Percentiles rank a stretch among this genome's conserved stretches.
These are phyloP conservation scores for Plasmodium gaboni DNA, from an alignment of 169 alveolate genomes.

Conservation along the genomic window DNA sequence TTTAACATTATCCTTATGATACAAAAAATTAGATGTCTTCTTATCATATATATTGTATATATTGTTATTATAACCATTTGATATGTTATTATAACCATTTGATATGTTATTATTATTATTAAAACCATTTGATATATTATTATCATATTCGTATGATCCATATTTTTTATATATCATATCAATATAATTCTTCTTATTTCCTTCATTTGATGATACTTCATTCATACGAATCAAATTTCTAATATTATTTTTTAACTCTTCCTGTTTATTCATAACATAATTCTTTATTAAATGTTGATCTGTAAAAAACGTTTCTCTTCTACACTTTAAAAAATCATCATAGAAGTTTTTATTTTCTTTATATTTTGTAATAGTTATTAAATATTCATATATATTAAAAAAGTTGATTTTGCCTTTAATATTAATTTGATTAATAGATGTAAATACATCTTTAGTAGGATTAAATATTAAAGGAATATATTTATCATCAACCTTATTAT, in stretches of 20 bases:
- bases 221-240: neutral
- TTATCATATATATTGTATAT: neutral
- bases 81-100: too few relatives aligned
- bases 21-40: too few relatives aligned
- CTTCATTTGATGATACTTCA: neutral
- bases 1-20: too few relatives aligned
- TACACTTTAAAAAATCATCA: slow-evolving; percentile 19
- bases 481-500: slow-evolving; percentile 3
- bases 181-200: too few relatives aligned
- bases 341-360: slow-evolving; percentile 36
- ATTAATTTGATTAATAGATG: slow-evolving; percentile 27
- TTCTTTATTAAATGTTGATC: neutral
- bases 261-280: neutral
- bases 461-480: slow-evolving; percentile 34
- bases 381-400: slow-evolving; percentile 34
- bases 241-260: neutral
- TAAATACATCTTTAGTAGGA: slow-evolving; percentile 45
- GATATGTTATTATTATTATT: too few relatives aligned
- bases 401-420: slow-evolving; percentile 51
- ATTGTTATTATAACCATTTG: neutral
- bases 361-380: slow-evolving; percentile 28
- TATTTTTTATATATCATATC: neutral
- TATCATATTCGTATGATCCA: neutral
- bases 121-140: too few relatives aligned
- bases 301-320: neutral